phyloP scores from a whole-genome alignment of 345 rosid species.

The Syzygium oleosum region DNA sequence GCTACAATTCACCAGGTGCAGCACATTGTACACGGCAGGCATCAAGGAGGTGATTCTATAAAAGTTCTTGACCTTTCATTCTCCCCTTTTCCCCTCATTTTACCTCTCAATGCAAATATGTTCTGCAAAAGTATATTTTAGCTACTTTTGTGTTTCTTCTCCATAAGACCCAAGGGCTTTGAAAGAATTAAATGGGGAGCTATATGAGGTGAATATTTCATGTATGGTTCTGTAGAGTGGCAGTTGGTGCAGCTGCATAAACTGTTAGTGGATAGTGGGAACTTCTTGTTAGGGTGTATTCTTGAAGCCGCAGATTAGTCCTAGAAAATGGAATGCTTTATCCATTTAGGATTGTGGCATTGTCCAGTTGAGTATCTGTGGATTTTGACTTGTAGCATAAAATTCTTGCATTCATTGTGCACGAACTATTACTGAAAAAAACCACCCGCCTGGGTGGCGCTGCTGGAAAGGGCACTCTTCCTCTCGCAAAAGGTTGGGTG shows the following conservation, averaged over 20 bases:
- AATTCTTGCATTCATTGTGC: not conserved
- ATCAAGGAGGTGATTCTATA: slow-evolving; percentile 38
- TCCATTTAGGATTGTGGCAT: not conserved
- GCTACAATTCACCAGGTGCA: slow-evolving; percentile 29
- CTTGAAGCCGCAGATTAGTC: not conserved
- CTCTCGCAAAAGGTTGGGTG: no score
- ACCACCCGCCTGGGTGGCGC: no score
- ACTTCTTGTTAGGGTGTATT: not conserved
- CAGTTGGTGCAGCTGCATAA: not conserved
- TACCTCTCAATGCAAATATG: not conserved
- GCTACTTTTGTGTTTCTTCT: not conserved
- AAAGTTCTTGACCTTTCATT: not conserved
- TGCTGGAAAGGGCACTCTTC: no score
- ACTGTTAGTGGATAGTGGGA: not conserved
- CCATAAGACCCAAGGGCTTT: not conserved
- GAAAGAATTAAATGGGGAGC: not conserved
- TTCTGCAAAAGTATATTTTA: not conserved
- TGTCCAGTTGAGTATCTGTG: not conserved
- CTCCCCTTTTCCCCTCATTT: not conserved
- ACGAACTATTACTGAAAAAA: not conserved
- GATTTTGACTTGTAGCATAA: not conserved
- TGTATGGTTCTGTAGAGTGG: not conserved
- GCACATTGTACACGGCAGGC: slow-evolving; percentile 50
- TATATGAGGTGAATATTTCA: not conserved
- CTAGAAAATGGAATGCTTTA: not conserved